Evolutionary conservation across 2,329 filamentous ascomycete species (phyloP), one percentile per base, ranked within the genome.

Genomic region (Colletotrichum sp.): DNA sequence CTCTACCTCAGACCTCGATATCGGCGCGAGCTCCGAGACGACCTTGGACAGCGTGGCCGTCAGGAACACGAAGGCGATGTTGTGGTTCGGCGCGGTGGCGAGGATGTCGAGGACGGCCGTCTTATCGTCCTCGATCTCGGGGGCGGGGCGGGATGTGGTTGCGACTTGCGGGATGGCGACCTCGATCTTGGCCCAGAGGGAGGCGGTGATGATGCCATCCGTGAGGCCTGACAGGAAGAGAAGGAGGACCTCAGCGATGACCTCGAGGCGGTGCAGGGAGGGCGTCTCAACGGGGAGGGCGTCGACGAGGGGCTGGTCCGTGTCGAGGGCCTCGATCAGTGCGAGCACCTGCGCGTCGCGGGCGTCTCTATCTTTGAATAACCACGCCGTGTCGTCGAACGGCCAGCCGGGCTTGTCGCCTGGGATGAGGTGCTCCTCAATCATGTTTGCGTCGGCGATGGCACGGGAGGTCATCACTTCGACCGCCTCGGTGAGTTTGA

Each of bases 41-140:
- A 91, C 85, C 6, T 88, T 87, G 3, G 88, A 85, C 1, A 98
- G 88, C 85, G 96, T 96, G 10, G 95, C 93, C 0, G 94, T 95
- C 18, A 98, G 87, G 78, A 98, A 96, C 3, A 98, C 94, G 81
- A 98, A 98, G 0, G 94, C 94, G 71, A 98, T 96, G 81, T 95
- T 97, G 85, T 98, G 94, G 66, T 93, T 93, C 0, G 95, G 94
- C 0, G 92, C 90, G 3, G 90, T 87, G 0, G 93, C 90, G 3
- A 98, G 89, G 3, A 93, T 90, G 79, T 98, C 96, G 7, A 98
- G 90, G 3, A 97, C 83, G 5, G 85, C 81, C 0, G 84, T 85
- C 81, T 90, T 91, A 79, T 87, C 85, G 49, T 90, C 85, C 24
- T 90, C 86, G 15, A 80, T 30, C 12, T 78, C 75, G 3, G 78